Conservation (phyloP, 192 early-diverging fungal genomes). For the Physocladia obscura region DNA sequence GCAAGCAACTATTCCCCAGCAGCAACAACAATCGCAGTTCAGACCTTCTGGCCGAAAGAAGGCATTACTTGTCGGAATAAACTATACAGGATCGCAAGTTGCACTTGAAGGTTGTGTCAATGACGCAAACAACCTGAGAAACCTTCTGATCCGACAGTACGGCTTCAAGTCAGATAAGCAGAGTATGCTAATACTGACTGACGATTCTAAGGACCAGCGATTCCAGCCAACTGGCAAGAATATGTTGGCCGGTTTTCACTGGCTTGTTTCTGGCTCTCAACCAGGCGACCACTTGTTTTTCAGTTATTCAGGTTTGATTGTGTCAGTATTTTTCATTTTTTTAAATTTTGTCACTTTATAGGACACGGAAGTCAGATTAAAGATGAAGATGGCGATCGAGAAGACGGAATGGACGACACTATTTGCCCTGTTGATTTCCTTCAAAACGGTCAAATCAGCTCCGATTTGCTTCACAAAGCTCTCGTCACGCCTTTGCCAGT, state of each 20-base stretch:
- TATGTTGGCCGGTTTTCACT: constrained; percentile 49
- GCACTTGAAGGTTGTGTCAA: constrained; percentile 33
- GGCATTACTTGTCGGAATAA: constrained; percentile 39
- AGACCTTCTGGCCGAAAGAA: constrained; percentile 12
- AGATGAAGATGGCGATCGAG: constrained; percentile 38
- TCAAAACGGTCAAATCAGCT: constrained; percentile 64
- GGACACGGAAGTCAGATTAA: constrained; percentile 65
- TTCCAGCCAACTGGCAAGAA: constrained; percentile 47
- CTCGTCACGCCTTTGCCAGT: constrained; percentile 64
- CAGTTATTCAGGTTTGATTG: constrained; percentile 4
- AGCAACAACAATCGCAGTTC: not conserved
- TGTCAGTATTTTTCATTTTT: not conserved
- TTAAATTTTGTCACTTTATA: not conserved
- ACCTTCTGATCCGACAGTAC: constrained; percentile 5
- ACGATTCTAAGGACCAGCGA: constrained; percentile 40
- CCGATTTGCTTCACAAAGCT: constrained; percentile 65
- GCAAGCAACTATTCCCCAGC: not conserved
- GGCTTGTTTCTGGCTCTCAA: constrained; percentile 51
- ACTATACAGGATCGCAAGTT: constrained; percentile 23
- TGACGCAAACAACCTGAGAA: constrained; percentile 32
- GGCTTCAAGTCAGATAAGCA: constrained; percentile 31
- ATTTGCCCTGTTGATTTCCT: constrained; percentile 77
- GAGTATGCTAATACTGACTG: constrained; percentile 34
- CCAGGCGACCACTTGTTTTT: constrained; percentile 51
- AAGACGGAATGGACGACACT: constrained; percentile 44